These are phyloP conservation scores for Populus hybrid DNA, from an alignment of 441 rosid genomes.

Conservation along the genomic window DNA sequence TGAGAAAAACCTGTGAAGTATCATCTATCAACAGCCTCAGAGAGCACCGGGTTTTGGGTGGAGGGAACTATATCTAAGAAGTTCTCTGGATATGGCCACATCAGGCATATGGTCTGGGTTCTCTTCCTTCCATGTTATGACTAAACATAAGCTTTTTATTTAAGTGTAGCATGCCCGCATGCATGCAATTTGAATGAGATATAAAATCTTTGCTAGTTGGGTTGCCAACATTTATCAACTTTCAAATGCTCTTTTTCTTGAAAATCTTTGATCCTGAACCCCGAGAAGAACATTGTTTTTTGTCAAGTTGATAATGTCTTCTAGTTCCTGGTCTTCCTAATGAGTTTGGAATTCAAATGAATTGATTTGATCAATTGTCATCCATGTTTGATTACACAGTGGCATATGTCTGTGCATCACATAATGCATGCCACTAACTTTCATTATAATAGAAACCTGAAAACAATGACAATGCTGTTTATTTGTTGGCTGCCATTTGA, in stretches of 20 bases:
- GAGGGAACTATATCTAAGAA: constrained; percentile 91
- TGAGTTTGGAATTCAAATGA: background rate
- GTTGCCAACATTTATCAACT: background rate
- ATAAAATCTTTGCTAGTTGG: background rate
- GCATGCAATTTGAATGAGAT: background rate
- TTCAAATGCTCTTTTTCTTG: background rate
- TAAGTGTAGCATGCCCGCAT: background rate
- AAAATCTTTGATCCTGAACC: background rate
- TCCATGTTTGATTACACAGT: background rate
- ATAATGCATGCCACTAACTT: background rate
- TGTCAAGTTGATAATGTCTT: background rate
- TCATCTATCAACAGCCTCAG: constrained; percentile 41
- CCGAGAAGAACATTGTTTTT: background rate
- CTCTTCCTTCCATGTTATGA: constrained; percentile 10
- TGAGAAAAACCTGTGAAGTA: constrained; percentile 56
- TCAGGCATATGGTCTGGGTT: constrained; percentile 80
- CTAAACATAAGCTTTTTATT: background rate
- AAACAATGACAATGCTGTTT: background rate
- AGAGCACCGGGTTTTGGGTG: constrained; percentile 68
- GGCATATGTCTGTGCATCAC: background rate
- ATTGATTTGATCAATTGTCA: background rate
- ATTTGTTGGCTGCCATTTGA: background rate
- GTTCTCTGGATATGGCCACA: constrained; percentile 87
- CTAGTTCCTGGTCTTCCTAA: background rate
- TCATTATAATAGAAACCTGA: background rate